Conservation (phyloP, 169 alveolate genomes). For the Eimeria falciformis region DNA sequence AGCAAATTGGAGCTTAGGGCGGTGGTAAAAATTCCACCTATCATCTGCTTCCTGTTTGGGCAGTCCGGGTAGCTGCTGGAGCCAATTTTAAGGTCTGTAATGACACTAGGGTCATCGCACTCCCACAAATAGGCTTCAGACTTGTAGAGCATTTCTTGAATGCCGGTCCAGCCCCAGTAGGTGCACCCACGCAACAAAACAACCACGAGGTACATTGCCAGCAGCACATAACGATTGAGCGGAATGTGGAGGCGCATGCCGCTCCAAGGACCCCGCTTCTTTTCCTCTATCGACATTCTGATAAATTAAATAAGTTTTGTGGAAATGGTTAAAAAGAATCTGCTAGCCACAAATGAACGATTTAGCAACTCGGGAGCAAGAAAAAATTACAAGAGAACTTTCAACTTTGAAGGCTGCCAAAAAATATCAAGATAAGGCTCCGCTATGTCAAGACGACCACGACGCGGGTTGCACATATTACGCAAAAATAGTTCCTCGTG, state of each 20-base stretch:
- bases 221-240: conserved; percentile 65
- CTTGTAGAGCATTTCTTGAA: conserved; percentile 79
- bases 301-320: not conserved
- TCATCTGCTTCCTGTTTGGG: conserved; percentile 48
- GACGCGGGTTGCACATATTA: not conserved
- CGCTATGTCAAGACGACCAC: not conserved
- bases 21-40: conserved; percentile 66
- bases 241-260: conserved; percentile 19
- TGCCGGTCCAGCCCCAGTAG: conserved; percentile 81
- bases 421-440: not conserved
- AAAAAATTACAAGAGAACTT: not conserved
- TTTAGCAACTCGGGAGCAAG: not conserved
- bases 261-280: not conserved
- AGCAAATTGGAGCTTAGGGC: conserved; percentile 67
- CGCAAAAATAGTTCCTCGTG: too few species aligned
- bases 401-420: not conserved
- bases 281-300: not conserved
- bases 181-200: conserved; percentile 77
- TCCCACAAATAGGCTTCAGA: conserved; percentile 77
- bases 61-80: conserved; percentile 58
- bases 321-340: not conserved
- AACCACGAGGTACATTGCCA: conserved; percentile 50
- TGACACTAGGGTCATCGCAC: not conserved
- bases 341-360: not conserved
- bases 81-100: conserved; percentile 46